Evolutionary conservation across 306 rosid genomes (phyloP), one percentile per base, ranked within the genome.

Genomic region (Mimosa bimucronata): DNA sequence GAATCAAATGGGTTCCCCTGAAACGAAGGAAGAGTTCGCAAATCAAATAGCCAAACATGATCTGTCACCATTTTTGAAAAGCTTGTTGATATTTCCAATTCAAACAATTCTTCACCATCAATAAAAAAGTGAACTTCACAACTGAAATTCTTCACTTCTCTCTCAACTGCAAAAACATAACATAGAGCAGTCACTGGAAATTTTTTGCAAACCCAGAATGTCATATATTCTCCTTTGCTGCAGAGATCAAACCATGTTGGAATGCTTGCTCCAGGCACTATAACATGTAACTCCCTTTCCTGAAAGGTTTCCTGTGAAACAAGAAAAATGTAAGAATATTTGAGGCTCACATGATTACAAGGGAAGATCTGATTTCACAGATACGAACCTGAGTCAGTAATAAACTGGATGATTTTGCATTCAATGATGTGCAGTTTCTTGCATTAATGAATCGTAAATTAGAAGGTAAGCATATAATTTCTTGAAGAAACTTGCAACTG

Each of bases 351-450:
- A 15, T 4, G 34, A 26, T 60, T 26, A 4, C 13, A 60, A 60
- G 5, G 37, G 66, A 13, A 60, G 18, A 60, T 60, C 18, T 60
- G 31, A 26, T 26, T 60, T 26, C 42, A 52, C 42, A 71, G 34
- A 29, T 48, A 67, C 25, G 71, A 82, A 82, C 82, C 85, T 82
- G 62, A 64, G 69, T 72, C 71, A 77, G 21, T 21, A 82, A 40
- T 77, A 72, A 71, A 60, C 48, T 64, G 41, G 82, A 82, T 53
- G 86, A 72, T 37, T 50, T 74, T 82, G 45, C 64, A 44, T 81
- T 79, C 80, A 85, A 76, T 57, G 82, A 82, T 65, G n/a, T 71
- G 73, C 86, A 86, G 15, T 79, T 79, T 16, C n/a, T 58, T 76
- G 86, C 82, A 72, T 82, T 72, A 58, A 86, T 79, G 80, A n/a